Base-by-base conservation (phyloP, 306 rosid genomes). In the Vachellia pachyceras region DNA sequence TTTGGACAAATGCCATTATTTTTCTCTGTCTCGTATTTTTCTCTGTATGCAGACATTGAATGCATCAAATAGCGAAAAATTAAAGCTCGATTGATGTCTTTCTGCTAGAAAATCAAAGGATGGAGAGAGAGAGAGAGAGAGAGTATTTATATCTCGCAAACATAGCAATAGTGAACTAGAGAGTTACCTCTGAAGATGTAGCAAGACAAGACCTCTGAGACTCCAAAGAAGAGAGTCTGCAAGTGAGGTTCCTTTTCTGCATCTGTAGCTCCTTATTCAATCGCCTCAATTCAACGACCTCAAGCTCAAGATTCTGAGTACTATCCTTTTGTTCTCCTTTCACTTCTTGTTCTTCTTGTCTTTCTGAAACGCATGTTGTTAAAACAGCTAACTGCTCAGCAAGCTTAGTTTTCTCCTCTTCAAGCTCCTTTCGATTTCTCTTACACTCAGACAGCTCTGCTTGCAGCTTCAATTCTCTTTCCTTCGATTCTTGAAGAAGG, bases 241-340 rank as follows among this genome's bases (percentile, higher is more conserved):
- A 90, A 82, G 95, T 80, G 73, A 91, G 95, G 70, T 85, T 91
- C 77, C 99, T 88, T 88, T 95, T 95, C 86, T 93, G 93, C 82
- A 95, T 88, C 87, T 95, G 99, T 15, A 95, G 88, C 89, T 95
- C 99, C 89, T 91, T 95, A 79, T 93, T 95, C 71, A 95, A 57
- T 25, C 99, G 87, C 85, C 97, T 91, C 89, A 95, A 78, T 78
- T 95, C 97, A 25, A 95, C 91, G 79, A 95, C 94, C 61, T 95
- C 98, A 64, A 95, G 88, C 79, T 95, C 98, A 75, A 86, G 87
- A 75, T 83, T 85, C 67, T 84, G 84, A 10, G 86, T 66, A 63
- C 77, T 47, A 45, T 84, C 88, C 13, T 82, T 77, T 0, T 70
- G 73, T 57, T 76, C 92, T 55, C 60, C 88, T 80, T 80, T 88